phyloP scores from a whole-genome alignment of 352 stramenopile genomes.

The Globisporangium canariense region DNA sequence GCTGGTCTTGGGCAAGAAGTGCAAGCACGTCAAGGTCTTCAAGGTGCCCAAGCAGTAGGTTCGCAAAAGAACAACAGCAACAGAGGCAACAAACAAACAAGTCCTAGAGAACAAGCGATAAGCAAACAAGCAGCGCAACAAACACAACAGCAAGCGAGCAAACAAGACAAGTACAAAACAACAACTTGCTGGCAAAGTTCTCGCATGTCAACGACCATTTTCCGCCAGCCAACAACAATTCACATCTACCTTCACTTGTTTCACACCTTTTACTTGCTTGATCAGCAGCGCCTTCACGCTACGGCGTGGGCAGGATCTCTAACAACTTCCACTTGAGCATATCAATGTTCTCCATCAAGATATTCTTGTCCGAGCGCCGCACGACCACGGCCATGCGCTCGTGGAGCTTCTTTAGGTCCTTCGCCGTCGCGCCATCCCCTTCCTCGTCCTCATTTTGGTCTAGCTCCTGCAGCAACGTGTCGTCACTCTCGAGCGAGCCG shows the following conservation, averaged over 20 bases:
- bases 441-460: slow-evolving; percentile 20
- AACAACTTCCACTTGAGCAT: slow-evolving; percentile 73
- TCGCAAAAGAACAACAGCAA: not conserved
- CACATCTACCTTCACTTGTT: not conserved
- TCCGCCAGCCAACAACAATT: not conserved
- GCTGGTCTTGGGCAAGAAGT: slow-evolving; percentile 58
- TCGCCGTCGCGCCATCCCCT: slow-evolving; percentile 2
- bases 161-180: slow-evolving; percentile 7
- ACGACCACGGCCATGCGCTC: slow-evolving; percentile 53
- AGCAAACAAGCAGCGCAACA: not conserved
- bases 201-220: not conserved
- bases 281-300: slow-evolving; percentile 11
- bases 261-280: not conserved
- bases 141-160: not conserved
- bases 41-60: slow-evolving; percentile 38
- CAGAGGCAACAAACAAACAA: not conserved
- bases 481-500: slow-evolving; percentile 37
- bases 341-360: slow-evolving; percentile 60
- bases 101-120: not conserved
- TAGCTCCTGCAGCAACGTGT: slow-evolving; percentile 30
- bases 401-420: slow-evolving; percentile 28
- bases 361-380: slow-evolving; percentile 54
- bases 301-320: slow-evolving; percentile 35
- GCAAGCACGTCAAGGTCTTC: slow-evolving; percentile 72
- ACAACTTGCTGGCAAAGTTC: slow-evolving; percentile 7